Base-by-base conservation (phyloP, 257 asterid species). In the Perilla frutescens region DNA sequence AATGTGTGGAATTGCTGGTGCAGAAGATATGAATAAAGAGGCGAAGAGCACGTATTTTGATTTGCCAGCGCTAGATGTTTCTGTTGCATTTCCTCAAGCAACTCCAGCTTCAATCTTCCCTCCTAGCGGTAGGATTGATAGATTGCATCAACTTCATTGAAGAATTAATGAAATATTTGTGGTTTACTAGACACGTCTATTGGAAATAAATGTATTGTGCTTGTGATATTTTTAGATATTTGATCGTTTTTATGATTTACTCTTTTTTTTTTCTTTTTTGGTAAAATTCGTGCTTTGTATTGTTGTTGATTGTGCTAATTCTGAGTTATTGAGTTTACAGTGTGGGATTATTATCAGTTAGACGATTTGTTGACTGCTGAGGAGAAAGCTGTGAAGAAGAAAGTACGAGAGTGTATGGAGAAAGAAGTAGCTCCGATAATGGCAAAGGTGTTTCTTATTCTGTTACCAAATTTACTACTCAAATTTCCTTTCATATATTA, bases 91-190 rank as follows among this genome's bases (percentile, higher is more conserved):
- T 81, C 97, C 98, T 7, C 98, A 95, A 77, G 99, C 99, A 73
- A 92, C 98, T 77, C 96, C 99, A 66, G 97, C 97, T 64, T 87
- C 98, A 7, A 12, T 81, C 50, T 95, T 95, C 49, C 99, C 99
- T 10, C 91, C 96, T 15, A 84, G 87, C 75, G 87, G 96, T 92
- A 84, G 79, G 84, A 72, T 70, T 44, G 37, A 13, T 9, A n/a
- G 3, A 43, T 37, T 59, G 73, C 77, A n/a, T 67, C 45, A 37
- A 7, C 48, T 73, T 45, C 20, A 3, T 63, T 13, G 40, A 57
- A 49, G 26, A 51, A 41, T 51, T 31, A 12, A 14, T 11, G 7
- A 12, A 3, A 15, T 8, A n/a, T 36, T 10, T 44, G 47, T 54
- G 13, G 59, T 4, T 65, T 66, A 48, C 31, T 36, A 40, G 15